Percentiles rank a stretch among this genome's conserved stretches.
Conservation (phyloP, 169 alveolate species). For the Cryptosporidium meleagridis region DNA sequence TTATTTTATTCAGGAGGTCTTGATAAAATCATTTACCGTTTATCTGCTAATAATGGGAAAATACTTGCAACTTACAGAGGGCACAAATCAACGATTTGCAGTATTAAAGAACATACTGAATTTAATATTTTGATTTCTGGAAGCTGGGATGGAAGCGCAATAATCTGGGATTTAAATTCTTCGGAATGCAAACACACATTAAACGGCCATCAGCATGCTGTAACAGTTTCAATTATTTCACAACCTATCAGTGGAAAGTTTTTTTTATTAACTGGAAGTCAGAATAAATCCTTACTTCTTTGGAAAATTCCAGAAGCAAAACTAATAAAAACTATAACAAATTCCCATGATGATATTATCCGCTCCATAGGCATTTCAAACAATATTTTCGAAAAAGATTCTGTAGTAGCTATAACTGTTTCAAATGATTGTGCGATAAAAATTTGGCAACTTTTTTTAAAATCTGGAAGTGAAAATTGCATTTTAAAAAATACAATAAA, state of each 20-base stretch:
- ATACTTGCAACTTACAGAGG: conserved; percentile 25
- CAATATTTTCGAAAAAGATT: not conserved
- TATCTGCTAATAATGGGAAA: conserved; percentile 33
- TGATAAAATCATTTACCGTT: conserved; percentile 54
- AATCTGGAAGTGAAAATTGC: conserved; percentile 2
- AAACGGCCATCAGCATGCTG: conserved; percentile 40
- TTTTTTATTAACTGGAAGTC: conserved; percentile 64
- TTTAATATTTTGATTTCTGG: conserved; percentile 35
- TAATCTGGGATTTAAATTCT: conserved; percentile 41
- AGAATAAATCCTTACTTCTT: conserved; percentile 17
- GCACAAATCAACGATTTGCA: conserved; percentile 56
- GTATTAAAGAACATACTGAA: not conserved
- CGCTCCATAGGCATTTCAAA: conserved; percentile 44
- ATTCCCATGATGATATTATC: conserved; percentile 64
- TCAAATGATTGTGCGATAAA: conserved; percentile 58
- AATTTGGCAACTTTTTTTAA: conserved; percentile 30
- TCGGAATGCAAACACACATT: conserved; percentile 15
- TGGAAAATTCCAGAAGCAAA: conserved; percentile 38
- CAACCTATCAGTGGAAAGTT: not conserved
- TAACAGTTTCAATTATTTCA: conserved; percentile 17
- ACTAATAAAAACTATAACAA: not conserved
- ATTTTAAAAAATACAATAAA: not conserved
- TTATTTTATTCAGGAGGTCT: conserved; percentile 57
- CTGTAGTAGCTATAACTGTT: conserved; percentile 15
- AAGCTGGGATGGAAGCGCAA: conserved; percentile 70